Evolutionary conservation across 2,329 filamentous ascomycete species (phyloP).

Genomic region (Penicillium olsonii): DNA sequence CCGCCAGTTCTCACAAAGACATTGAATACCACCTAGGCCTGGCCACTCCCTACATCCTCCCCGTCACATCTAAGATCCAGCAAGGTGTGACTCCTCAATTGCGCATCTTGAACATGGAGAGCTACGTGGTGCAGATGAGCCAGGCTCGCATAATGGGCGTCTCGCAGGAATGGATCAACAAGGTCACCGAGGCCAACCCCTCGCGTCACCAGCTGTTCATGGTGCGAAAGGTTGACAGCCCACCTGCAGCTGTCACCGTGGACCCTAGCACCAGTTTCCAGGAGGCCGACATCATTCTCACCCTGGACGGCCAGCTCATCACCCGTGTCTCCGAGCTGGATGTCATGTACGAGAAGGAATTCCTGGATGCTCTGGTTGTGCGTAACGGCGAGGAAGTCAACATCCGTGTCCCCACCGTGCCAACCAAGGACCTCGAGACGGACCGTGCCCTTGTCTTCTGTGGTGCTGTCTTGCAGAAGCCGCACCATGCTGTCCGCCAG

Average conservation of each 20-base stretch:
- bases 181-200: constrained; percentile 84
- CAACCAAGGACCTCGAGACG: constrained; percentile 88
- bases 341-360: constrained; percentile 89
- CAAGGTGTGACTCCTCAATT: constrained; percentile 76
- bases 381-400: constrained; percentile 78
- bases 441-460: constrained; percentile 92
- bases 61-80: constrained; percentile 85
- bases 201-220: constrained; percentile 97
- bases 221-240: constrained; percentile 83
- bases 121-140: constrained; percentile 93
- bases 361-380: constrained; percentile 81
- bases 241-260: constrained; percentile 46
- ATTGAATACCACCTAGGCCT: constrained; percentile 96
- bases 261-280: constrained; percentile 63
- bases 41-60: constrained; percentile 81
- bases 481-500: constrained; percentile 93
- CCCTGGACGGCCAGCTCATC: constrained; percentile 86
- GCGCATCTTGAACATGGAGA: constrained; percentile 90
- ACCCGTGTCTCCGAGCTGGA: constrained; percentile 92
- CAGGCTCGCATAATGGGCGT: constrained; percentile 97
- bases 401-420: constrained; percentile 78
- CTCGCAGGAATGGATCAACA: constrained; percentile 90
- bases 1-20: constrained; percentile 75
- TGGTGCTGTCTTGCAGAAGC: constrained; percentile 86
- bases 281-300: constrained; percentile 91